Conservation (phyloP, 2,329 filamentous ascomycete species). For the Tolypocladium pustulatum region DNA sequence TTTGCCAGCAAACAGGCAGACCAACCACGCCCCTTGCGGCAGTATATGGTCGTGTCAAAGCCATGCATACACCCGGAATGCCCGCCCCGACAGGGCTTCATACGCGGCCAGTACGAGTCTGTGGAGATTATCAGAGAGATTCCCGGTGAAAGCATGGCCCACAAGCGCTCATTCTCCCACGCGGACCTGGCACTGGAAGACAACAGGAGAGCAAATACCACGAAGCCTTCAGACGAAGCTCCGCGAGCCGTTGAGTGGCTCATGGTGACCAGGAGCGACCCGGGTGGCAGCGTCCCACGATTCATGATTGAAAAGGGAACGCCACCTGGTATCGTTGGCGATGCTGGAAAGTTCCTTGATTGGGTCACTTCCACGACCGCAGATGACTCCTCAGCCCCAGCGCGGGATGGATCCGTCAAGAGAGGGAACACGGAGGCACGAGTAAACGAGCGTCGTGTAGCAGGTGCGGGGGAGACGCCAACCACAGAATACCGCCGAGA, state of each 20-base stretch:
- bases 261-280: constrained; percentile 85
- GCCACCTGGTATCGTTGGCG: constrained; percentile 66
- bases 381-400: background rate
- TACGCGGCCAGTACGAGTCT: constrained; percentile 80
- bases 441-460: background rate
- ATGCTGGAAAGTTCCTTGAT: constrained; percentile 71
- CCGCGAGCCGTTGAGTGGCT: constrained; percentile 62
- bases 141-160: constrained; percentile 36
- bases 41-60: constrained; percentile 81
- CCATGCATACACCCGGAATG: constrained; percentile 70
- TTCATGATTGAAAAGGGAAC: constrained; percentile 90
- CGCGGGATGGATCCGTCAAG: background rate
- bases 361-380: constrained; percentile 46
- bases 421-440: constrained; percentile 1
- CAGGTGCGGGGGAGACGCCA: constrained; percentile 17
- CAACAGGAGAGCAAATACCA: constrained; percentile 7
- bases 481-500: constrained; percentile 13
- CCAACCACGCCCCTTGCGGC: constrained; percentile 37
- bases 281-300: constrained; percentile 75
- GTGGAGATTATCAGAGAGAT: constrained; percentile 87
- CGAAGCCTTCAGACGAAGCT: constrained; percentile 3
- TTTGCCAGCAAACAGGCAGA: constrained; percentile 28
- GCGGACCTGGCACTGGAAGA: constrained; percentile 20
- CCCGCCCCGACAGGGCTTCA: constrained; percentile 58
- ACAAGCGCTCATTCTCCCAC: constrained; percentile 22